A percentile compares a stretch with the other conserved stretches of the same genome.
These are phyloP conservation scores for Geum urbanum DNA, from an alignment of 306 rosid species.

Conservation along the genomic window DNA sequence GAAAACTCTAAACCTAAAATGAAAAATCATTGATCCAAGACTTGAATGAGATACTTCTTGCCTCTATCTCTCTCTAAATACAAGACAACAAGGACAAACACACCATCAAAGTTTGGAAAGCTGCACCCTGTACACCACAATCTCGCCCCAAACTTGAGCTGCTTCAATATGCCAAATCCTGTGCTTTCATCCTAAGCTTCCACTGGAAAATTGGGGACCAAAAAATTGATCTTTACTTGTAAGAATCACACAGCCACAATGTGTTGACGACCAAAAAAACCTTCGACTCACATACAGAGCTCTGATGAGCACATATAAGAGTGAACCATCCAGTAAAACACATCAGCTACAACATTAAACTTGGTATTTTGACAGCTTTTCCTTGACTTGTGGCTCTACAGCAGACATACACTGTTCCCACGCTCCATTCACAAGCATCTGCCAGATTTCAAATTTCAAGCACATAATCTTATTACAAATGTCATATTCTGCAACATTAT, in stretches of 20 bases:
- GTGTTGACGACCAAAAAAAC: constrained; percentile 40
- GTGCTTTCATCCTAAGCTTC: constrained; percentile 28
- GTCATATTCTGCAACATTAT: background rate
- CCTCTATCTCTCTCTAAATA: constrained; percentile 35
- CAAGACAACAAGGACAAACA: constrained; percentile 46
- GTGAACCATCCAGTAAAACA: constrained; percentile 16
- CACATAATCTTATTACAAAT: constrained; percentile 10
- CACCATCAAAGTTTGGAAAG: constrained; percentile 46
- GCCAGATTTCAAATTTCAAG: constrained; percentile 16
- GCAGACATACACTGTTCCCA: constrained; percentile 99
- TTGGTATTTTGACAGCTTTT: constrained; percentile 84
- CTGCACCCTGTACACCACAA: constrained; percentile 70
- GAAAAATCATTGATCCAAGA: constrained; percentile 35
- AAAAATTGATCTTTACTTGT: constrained; percentile 33
- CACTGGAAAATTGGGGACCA: constrained; percentile 35
- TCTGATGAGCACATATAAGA: constrained; percentile 26
- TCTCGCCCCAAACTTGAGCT: constrained; percentile 26
- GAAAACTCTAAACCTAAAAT: constrained; percentile 32
- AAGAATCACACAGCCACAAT: constrained; percentile 34
- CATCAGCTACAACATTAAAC: constrained; percentile 34
- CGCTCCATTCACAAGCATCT: constrained; percentile 94
- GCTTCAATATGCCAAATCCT: constrained; percentile 31
- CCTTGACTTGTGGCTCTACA: constrained; percentile 84
- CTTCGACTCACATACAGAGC: constrained; percentile 42
- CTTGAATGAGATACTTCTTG: constrained; percentile 31